Base-by-base conservation (phyloP, 2,329 filamentous ascomycete species). In the Colletotrichum orchidophilum region DNA sequence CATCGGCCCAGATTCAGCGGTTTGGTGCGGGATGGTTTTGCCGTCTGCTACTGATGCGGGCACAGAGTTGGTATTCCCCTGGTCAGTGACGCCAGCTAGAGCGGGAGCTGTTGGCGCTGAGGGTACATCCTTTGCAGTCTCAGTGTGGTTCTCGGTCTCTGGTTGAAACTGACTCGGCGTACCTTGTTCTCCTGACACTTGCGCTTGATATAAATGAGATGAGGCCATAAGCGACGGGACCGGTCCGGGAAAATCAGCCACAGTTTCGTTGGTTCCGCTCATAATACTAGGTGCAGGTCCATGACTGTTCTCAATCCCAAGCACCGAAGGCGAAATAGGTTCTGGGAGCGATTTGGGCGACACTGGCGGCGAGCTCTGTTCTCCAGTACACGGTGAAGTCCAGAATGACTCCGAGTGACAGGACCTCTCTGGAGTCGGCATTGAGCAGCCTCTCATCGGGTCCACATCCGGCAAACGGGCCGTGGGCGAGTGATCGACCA, bases 341-440 rank as follows among this genome's bases (percentile, higher is more conserved):
- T 63, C 66, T 18, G 72, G 74, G 13, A 73, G 31, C 5, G 80
- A 77, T 60, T 78, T 83, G 6, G 81, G 81, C 6, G 81, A 83
- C 7, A 83, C 75, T 9, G 79, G 77, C 5, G 80, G 79, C 9
- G 81, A 78, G 61, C 75, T 76, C 5, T 72, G 69, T 7, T 75
- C 73, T 57, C 78, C 75, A 12, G 55, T 70, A 5, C 68, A 35
- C 7, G 70, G 70, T 49, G 68, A 66, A 4, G 65, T 73, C 54
- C 70, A 73, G 13, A 75, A 66, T 9, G 53, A 66, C 3, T 63
- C 69, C 26, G 78, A 72, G 33, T 82, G 77, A 13, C 66, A 70
- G 49, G 80, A 82, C 18, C 76, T 81, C 46, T 80, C 78, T 13
- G 82, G 70, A 4, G 75, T 76, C 6, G 81, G 81, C 39, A 81